Percentiles rank a stretch among this genome's conserved stretches.
These are phyloP conservation scores for Tetracladium marchalianum DNA, from an alignment of 495 filamentous ascomycete genomes.

Conservation along the genomic window DNA sequence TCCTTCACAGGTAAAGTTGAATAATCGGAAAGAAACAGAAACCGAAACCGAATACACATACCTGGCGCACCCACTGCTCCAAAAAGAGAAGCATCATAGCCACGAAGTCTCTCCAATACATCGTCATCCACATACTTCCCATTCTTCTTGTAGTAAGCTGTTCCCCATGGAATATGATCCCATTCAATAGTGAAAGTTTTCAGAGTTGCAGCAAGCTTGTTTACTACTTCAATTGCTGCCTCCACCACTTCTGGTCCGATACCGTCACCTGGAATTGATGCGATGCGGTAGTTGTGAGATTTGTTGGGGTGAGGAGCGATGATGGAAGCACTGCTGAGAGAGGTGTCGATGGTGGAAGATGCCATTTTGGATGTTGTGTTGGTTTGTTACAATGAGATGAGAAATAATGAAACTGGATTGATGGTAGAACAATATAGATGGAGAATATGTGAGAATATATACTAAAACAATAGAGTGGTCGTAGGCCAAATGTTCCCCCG, in stretches of 20 bases:
- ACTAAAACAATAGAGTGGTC: too few species aligned
- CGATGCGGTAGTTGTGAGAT: conserved; percentile 30
- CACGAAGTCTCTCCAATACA: conserved; percentile 39
- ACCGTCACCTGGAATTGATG: conserved; percentile 42
- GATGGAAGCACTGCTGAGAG: too few species aligned
- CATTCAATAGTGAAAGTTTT: conserved; percentile 39
- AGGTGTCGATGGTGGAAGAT: too few species aligned
- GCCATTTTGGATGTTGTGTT: too few species aligned
- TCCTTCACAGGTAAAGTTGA: too few species aligned
- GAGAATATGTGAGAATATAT: too few species aligned
- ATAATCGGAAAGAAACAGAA: neutral
- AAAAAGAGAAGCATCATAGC: conserved; percentile 44
- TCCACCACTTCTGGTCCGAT: conserved; percentile 42
- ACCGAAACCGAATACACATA: conserved; percentile 13
- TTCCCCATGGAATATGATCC: conserved; percentile 42
- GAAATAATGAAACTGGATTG: too few species aligned
- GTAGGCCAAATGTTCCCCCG: too few species aligned
- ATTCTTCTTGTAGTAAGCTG: conserved; percentile 39
- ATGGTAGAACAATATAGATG: too few species aligned
- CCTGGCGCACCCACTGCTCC: conserved; percentile 45
- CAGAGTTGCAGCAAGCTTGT: conserved; percentile 31
- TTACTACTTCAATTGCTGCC: conserved; percentile 36
- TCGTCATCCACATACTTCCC: conserved; percentile 44
- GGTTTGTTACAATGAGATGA: too few species aligned
- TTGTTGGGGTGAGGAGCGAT: too few species aligned